phyloP scores from a whole-genome alignment of 768 basidiomycete genomes.

The Serpula lacrymans region DNA sequence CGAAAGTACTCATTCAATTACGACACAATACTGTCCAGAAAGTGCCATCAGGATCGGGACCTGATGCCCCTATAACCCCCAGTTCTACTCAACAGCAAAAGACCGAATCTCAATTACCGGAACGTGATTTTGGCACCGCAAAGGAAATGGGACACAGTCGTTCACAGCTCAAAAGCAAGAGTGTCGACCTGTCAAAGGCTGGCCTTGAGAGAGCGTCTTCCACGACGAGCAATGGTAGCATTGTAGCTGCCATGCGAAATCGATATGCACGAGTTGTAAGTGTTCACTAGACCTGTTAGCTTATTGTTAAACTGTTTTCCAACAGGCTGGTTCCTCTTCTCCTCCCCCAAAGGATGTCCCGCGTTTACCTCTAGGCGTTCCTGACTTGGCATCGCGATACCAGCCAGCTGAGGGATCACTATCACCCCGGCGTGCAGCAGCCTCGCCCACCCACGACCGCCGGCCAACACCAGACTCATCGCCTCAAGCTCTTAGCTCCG shows the following conservation, averaged over 20 bases:
- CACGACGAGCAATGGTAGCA: slow-evolving; percentile 48
- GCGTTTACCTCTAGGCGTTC: slow-evolving; percentile 60
- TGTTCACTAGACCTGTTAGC: slow-evolving; percentile 6
- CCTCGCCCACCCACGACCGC: slow-evolving; percentile 31
- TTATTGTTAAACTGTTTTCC: slow-evolving; percentile 5
- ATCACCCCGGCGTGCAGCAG: slow-evolving; percentile 36
- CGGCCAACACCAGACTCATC: slow-evolving; percentile 15
- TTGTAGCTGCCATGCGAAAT: slow-evolving; percentile 69
- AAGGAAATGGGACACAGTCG: slow-evolving; percentile 14
- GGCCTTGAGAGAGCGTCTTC: slow-evolving; percentile 51
- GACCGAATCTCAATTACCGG: too few relatives aligned
- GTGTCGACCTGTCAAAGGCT: slow-evolving; percentile 29
- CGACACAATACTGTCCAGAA: too few relatives aligned
- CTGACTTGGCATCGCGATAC: slow-evolving; percentile 61
- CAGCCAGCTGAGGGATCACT: slow-evolving; percentile 41
- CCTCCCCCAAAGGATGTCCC: slow-evolving; percentile 61
- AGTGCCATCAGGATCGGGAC: too few relatives aligned
- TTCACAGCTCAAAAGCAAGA: slow-evolving; percentile 22
- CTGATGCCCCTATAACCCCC: too few relatives aligned
- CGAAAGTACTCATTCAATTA: too few relatives aligned
- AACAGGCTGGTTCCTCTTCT: slow-evolving; percentile 48
- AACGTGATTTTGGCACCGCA: slow-evolving; percentile 33
- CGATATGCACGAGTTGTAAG: slow-evolving; percentile 58
- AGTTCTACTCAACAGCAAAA: too few relatives aligned
- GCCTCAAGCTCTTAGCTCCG: slow-evolving; percentile 19